Conservation (phyloP, 176 grass and related monocot genomes). For the Pharus latifolius region DNA sequence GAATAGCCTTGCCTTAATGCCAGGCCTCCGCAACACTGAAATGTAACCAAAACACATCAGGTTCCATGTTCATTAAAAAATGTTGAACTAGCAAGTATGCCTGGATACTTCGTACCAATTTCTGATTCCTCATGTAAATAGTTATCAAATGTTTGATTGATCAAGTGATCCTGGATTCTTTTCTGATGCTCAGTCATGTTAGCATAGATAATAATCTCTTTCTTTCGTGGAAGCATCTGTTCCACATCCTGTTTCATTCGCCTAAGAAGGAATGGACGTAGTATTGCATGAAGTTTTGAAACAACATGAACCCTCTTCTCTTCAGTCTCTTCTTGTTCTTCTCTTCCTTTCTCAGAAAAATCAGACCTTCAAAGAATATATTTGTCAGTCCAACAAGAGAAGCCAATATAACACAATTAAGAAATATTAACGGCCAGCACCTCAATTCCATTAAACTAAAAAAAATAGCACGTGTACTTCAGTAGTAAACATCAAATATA, state of each 20-base stretch:
- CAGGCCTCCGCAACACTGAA: slow-evolving; percentile 46
- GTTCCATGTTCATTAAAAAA: background rate
- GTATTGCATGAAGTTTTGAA: slow-evolving; percentile 86
- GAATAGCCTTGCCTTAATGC: slow-evolving; percentile 61
- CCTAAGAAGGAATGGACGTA: slow-evolving; percentile 92
- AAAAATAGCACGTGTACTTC: too few relatives aligned
- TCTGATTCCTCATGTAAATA: slow-evolving; percentile 54
- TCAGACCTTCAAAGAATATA: slow-evolving; percentile 61
- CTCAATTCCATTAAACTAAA: too few relatives aligned
- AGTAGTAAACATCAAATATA: too few relatives aligned
- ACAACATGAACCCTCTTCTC: slow-evolving; percentile 76
- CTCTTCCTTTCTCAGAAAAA: slow-evolving; percentile 52
- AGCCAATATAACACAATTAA: too few relatives aligned
- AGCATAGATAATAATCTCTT: slow-evolving; percentile 96
- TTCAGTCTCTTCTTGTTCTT: slow-evolving; percentile 62
- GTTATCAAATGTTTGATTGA: slow-evolving; percentile 63
- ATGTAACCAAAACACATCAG: background rate
- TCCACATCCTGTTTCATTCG: slow-evolving; percentile 94
- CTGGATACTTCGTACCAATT: slow-evolving; percentile 36
- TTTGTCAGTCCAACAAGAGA: background rate
- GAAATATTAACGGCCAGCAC: too few relatives aligned
- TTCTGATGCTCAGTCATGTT: slow-evolving; percentile 93
- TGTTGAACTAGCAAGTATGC: background rate
- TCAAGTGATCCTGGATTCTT: slow-evolving; percentile 72
- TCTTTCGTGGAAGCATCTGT: slow-evolving; percentile 82